These are phyloP conservation scores for Cubamyces sp. DNA, from an alignment of 768 basidiomycete genomes.

Conservation along the genomic window DNA sequence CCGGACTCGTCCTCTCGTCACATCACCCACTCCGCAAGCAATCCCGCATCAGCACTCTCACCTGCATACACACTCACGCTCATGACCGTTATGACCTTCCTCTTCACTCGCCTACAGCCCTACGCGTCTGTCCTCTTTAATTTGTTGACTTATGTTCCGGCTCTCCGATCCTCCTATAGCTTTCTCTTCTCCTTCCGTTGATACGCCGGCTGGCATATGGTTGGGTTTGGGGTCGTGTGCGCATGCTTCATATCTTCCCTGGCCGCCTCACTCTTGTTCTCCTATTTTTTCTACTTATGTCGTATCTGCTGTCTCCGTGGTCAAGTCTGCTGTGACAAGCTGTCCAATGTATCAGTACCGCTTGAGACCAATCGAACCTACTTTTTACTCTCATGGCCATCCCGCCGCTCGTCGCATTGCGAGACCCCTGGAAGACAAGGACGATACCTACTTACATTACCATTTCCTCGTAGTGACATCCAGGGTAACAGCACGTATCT, in stretches of 20 bases:
- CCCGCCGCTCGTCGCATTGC: not conserved
- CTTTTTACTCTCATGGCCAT: not conserved
- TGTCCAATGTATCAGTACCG: conserved; percentile 27
- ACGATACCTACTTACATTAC: not conserved
- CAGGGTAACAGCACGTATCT: not conserved
- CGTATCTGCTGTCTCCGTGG: conserved; percentile 27
- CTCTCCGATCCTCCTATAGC: too few species aligned
- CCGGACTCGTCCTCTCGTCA: not conserved
- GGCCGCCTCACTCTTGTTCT: not conserved
- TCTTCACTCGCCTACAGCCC: not conserved
- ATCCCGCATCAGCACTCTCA: not conserved
- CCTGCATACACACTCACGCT: conserved; percentile 13
- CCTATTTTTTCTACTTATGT: conserved; percentile 25
- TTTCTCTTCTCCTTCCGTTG: not conserved
- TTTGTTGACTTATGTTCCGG: conserved; percentile 22
- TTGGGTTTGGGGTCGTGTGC: not conserved
- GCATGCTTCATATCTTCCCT: conserved; percentile 9
- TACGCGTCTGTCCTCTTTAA: conserved; percentile 16
- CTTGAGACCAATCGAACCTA: conserved; percentile 14
- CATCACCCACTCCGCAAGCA: not conserved
- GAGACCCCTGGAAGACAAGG: too few species aligned
- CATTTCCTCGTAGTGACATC: not conserved
- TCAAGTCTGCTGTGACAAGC: conserved; percentile 25
- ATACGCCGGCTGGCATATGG: not conserved
- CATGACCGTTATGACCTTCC: conserved; percentile 21